Base-by-base conservation (phyloP, 1,139 yeast species). In the Chernovozyma sophiae-reginae region DNA sequence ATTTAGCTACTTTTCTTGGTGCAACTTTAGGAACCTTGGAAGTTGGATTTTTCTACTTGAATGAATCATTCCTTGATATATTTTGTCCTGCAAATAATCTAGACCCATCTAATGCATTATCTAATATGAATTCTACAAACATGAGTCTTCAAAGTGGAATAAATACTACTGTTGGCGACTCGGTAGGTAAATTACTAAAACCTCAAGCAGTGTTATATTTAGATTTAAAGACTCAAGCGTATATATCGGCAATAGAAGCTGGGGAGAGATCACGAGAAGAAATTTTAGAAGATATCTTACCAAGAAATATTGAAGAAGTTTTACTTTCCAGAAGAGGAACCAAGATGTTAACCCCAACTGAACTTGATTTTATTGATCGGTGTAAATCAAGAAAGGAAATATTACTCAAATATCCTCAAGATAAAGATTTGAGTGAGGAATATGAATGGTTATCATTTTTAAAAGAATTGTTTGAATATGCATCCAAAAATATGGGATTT, bases 191-290 rank as follows among this genome's bases (percentile, higher is more conserved):
- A 47, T 65, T 92, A 32, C 65, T 86, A 42, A 89, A 89, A 55
- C 79, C 85, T 5, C 95, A 86, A 48, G 89, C 95, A 0, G 79
- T 77, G 2, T 61, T 92, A 38, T 87, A 74, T 49, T 68, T 92
- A 36, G 97, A 92, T 49, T 69, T 92, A 53, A 92, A 92, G 55
- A 92, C 98, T 0, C 98, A 92, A 59, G 96, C 96, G 0, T 92
- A 81, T 52, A 89, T 92, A 19, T 82, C 96, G 0, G 96, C 95
- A 0, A 62, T 90, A 44, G 86, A 83, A 48, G 81, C 86, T 4
- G 81, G 79, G 8, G 89, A 81, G 41, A 61, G 81, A 43, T 71
- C 86, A 2, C 72, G 79, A 47, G 73, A 72, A 42, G 92, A 84
- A 37, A 76, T 87, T 8, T 62, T 90, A 44, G 81, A 86, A 43